These are phyloP conservation scores for Aspergillus cavernicola DNA, from an alignment of 495 filamentous ascomycete species.

Conservation along the genomic window DNA sequence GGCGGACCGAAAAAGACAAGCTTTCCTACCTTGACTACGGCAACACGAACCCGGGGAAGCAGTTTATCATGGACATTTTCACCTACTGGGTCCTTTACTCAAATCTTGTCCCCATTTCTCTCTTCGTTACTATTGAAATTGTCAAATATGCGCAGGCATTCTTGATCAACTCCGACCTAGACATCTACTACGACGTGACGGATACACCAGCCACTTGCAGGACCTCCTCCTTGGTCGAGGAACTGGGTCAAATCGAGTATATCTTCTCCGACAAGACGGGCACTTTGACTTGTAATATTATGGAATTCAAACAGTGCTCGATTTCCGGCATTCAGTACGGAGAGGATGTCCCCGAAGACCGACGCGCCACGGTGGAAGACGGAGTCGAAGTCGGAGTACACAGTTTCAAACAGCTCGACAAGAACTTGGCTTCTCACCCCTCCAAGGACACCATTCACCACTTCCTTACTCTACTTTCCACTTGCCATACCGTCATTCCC, in stretches of 20 bases:
- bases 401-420: constrained; percentile 73
- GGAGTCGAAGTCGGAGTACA: constrained; percentile 76
- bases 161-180: constrained; percentile 93
- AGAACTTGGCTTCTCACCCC: constrained; percentile 70
- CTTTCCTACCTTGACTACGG: constrained; percentile 71
- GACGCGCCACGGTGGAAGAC: constrained; percentile 71
- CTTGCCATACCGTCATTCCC: constrained; percentile 97
- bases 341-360: constrained; percentile 89
- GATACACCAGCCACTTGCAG: constrained; percentile 95
- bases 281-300: constrained; percentile 97
- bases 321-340: constrained; percentile 94
- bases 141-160: constrained; percentile 98
- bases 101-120: constrained; percentile 91
- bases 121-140: constrained; percentile 96
- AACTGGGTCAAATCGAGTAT: constrained; percentile 96
- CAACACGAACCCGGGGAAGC: constrained; percentile 56
- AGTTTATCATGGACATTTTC: constrained; percentile 92
- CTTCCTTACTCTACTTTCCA: constrained; percentile 82
- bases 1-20: constrained; percentile 52
- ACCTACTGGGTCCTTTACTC: constrained; percentile 99
- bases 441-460: constrained; percentile 74
- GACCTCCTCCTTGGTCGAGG: constrained; percentile 94
- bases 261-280: constrained; percentile 99
- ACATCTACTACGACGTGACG: constrained; percentile 95
- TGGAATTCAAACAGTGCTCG: constrained; percentile 96